A percentile compares a stretch with the other conserved stretches of the same genome.
phyloP scores from a whole-genome alignment of 2,329 filamentous ascomycete species.

The Nectriaceae sp. region DNA sequence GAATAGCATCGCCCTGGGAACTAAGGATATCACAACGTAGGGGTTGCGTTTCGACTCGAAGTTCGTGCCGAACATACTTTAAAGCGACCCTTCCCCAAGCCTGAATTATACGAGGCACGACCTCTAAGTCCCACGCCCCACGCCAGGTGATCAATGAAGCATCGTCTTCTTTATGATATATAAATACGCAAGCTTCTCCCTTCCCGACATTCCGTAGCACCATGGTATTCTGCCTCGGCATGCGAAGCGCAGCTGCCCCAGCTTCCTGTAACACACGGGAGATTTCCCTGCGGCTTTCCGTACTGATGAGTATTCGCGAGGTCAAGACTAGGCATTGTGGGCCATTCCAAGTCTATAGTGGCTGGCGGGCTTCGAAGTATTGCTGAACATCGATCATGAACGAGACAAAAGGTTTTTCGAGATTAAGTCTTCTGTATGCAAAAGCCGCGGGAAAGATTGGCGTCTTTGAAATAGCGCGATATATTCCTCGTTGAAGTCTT shows the following conservation, averaged over 20 bases:
- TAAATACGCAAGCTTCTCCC: background rate
- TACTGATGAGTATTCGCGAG: background rate
- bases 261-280: background rate
- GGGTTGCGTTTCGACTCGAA: background rate
- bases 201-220: background rate
- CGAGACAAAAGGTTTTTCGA: background rate
- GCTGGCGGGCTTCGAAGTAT: background rate
- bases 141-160: background rate
- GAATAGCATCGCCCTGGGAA: background rate
- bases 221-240: background rate
- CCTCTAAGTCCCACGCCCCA: background rate
- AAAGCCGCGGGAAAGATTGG: background rate
- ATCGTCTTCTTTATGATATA: background rate
- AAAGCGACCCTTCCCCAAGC: background rate
- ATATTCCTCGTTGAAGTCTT: background rate
- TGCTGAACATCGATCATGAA: background rate
- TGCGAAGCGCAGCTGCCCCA: background rate
- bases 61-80: background rate
- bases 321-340: background rate
- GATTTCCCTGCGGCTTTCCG: background rate
- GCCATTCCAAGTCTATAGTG: background rate
- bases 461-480: background rate
- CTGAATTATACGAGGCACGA: background rate
- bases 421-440: background rate
- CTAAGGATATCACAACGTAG: background rate